These are phyloP conservation scores for Calonectria pseudoreteaudii DNA, from an alignment of 2,329 filamentous ascomycete species.

Conservation along the genomic window DNA sequence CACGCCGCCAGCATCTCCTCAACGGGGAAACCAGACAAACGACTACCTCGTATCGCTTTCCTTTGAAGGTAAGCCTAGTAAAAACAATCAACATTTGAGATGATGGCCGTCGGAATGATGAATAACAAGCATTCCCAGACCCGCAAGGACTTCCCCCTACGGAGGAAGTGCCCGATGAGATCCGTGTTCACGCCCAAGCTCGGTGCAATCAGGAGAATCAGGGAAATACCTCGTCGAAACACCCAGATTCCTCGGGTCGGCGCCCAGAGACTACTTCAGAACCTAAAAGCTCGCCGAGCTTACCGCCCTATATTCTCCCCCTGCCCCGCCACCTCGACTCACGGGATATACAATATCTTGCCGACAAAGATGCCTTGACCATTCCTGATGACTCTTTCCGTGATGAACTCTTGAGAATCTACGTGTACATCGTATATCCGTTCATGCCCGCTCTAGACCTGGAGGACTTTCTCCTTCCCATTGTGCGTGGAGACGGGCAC, in stretches of 20 bases:
- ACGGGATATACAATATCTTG: constrained; percentile 16
- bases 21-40: not conserved
- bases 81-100: not conserved
- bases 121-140: not conserved
- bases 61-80: constrained; percentile 9
- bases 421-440: constrained; percentile 20
- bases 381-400: constrained; percentile 18
- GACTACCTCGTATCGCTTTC: constrained; percentile 19
- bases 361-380: constrained; percentile 19
- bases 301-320: constrained; percentile 11
- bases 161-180: not conserved
- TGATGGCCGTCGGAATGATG: not conserved
- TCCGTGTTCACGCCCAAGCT: not conserved
- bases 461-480: constrained; percentile 12
- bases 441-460: constrained; percentile 22
- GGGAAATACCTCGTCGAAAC: not conserved
- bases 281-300: not conserved
- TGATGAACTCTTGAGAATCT: constrained; percentile 18
- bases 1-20: not conserved
- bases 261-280: not conserved
- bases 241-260: not conserved
- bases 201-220: not conserved
- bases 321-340: constrained; percentile 2
- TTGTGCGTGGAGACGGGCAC: not conserved
- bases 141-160: not conserved